Evolutionary conservation across 2,329 filamentous ascomycete genomes (phyloP).

Genomic region (Cucurbitaria berberidis): DNA sequence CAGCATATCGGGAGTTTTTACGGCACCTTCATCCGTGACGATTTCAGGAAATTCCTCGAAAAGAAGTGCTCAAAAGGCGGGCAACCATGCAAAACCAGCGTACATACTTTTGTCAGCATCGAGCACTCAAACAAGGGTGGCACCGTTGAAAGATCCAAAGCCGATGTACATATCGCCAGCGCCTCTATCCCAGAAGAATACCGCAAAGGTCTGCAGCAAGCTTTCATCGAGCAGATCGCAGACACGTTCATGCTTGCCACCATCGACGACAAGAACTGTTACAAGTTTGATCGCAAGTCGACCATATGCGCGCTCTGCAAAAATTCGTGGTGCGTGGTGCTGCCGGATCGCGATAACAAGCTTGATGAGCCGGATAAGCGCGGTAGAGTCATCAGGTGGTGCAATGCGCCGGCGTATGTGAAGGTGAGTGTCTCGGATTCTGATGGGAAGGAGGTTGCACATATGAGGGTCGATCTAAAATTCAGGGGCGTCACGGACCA

Average conservation of each 20-base stretch:
- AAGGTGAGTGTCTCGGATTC: neutral
- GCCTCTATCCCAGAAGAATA: neutral
- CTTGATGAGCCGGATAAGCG: neutral
- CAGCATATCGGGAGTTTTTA: conserved; percentile 8
- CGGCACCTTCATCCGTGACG: neutral
- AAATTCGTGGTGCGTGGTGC: neutral
- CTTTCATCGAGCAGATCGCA: conserved; percentile 6
- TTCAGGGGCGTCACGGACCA: conserved; percentile 3
- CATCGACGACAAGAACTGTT: conserved; percentile 5
- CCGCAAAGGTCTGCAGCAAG: neutral
- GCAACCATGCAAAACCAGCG: conserved; percentile 1
- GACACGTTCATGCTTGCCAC: conserved; percentile 5
- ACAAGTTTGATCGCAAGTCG: conserved; percentile 3
- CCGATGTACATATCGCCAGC: neutral
- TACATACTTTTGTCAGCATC: neutral
- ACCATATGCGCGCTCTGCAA: neutral
- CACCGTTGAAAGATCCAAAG: neutral
- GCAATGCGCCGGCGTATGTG: conserved; percentile 10
- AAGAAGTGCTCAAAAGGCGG: too few species aligned
- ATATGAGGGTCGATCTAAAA: conserved; percentile 4
- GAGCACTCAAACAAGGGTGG: neutral
- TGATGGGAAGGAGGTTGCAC: neutral
- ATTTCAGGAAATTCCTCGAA: too few species aligned
- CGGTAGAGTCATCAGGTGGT: neutral
- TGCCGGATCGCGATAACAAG: neutral